Conservation (phyloP, 208 protist species). For the Tritrichomonas musculus region DNA sequence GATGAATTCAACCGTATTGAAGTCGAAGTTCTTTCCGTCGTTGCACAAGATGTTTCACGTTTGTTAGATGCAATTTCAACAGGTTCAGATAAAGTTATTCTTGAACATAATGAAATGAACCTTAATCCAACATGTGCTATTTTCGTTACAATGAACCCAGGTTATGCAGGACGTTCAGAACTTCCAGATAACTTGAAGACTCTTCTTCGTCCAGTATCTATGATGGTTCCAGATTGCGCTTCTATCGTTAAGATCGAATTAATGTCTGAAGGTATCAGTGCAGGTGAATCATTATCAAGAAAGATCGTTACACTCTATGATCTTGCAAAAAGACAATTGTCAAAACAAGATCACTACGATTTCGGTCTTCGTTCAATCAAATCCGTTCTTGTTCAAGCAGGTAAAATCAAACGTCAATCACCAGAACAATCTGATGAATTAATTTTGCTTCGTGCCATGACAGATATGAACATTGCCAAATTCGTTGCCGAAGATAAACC, state of each 20-base stretch:
- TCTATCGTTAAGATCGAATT: conserved; percentile 95
- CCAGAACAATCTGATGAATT: conserved; percentile 58
- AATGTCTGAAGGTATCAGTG: conserved; percentile 85
- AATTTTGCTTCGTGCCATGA: conserved; percentile 82
- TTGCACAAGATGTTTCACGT: conserved; percentile 86
- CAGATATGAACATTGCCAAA: conserved; percentile 92
- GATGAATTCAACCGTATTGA: conserved; percentile 96
- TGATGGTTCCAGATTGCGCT: conserved; percentile 92
- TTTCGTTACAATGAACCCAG: conserved; percentile 97
- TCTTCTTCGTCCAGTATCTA: conserved; percentile 88
- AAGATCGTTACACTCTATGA: conserved; percentile 90
- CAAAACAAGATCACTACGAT: conserved; percentile 70
- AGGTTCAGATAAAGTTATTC: conserved; percentile 61
- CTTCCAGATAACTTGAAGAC: conserved; percentile 90
- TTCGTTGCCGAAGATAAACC: conserved; percentile 86
- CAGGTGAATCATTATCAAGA: conserved; percentile 76
- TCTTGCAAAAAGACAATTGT: conserved; percentile 88
- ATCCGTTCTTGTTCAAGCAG: conserved; percentile 82
- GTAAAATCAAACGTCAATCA: conserved; percentile 67
- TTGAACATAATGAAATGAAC: conserved; percentile 78
- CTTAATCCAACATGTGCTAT: conserved; percentile 87
- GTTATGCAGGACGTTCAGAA: conserved; percentile 92
- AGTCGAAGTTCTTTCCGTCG: conserved; percentile 91
- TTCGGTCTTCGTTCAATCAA: conserved; percentile 84
- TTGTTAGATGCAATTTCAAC: conserved; percentile 61